Conservation (phyloP, 2,329 filamentous ascomycete species). For the Apiospora arundinis region DNA sequence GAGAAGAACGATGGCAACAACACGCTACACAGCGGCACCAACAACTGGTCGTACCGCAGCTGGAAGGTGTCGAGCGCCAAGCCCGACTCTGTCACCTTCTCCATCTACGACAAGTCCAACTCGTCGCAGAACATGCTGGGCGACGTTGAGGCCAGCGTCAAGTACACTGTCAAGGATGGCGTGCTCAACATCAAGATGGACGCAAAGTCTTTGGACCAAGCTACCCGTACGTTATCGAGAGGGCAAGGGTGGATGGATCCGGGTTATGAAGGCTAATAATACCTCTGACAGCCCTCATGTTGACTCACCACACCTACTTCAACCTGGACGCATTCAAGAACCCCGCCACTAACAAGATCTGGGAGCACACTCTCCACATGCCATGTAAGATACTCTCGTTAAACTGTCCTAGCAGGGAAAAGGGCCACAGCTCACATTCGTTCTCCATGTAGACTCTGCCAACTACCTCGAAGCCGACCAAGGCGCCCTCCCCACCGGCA, state of each 20-base stretch:
- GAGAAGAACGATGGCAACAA: constrained; percentile 60
- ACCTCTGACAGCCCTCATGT: constrained; percentile 58
- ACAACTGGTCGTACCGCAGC: constrained; percentile 68
- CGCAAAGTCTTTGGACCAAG: constrained; percentile 57
- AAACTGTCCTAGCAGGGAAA: not conserved
- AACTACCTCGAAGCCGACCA: constrained; percentile 63
- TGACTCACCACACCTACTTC: constrained; percentile 72
- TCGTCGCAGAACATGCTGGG: constrained; percentile 67
- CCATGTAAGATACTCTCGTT: not conserved
- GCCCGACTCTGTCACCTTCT: constrained; percentile 67
- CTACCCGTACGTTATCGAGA: constrained; percentile 45
- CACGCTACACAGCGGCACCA: constrained; percentile 63
- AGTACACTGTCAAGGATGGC: constrained; percentile 64
- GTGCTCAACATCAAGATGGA: constrained; percentile 67
- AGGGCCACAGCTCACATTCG: not conserved
- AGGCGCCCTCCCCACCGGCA: constrained; percentile 64
- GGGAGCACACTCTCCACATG: constrained; percentile 63
- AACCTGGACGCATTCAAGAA: constrained; percentile 71
- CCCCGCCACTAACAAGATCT: constrained; percentile 58
- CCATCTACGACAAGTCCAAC: constrained; percentile 64
- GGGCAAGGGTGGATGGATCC: too few species aligned
- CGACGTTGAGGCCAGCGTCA: constrained; percentile 64
- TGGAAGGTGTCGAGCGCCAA: constrained; percentile 65
- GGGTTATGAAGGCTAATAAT: constrained; percentile 13
- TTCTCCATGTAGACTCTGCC: constrained; percentile 55